Percentiles rank a stretch among this genome's conserved stretches.
phyloP scores from a whole-genome alignment of 1,139 yeast species.

The Magnusiomyces clavatus region DNA sequence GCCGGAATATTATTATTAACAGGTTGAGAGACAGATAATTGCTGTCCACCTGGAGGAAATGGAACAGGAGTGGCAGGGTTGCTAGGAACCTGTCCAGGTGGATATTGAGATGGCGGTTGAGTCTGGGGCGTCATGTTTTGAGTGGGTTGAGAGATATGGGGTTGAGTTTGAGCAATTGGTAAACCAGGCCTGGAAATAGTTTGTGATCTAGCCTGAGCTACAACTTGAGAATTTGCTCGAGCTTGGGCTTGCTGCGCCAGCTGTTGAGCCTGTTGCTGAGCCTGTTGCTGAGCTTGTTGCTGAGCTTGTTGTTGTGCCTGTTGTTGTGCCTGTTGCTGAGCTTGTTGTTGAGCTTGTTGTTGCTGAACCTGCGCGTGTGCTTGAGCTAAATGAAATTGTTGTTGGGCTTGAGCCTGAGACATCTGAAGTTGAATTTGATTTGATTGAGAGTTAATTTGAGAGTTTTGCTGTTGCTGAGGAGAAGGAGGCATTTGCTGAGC shows the following conservation, averaged over 20 bases:
- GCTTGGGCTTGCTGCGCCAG: too few species aligned
- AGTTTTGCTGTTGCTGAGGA: background rate
- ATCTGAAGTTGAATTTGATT: background rate
- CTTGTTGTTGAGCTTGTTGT: too few species aligned
- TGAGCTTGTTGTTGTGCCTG: background rate
- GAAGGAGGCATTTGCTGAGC: background rate
- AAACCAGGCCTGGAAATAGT: background rate
- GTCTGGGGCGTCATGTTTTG: background rate
- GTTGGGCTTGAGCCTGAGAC: background rate
- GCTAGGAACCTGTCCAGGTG: background rate
- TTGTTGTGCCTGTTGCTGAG: background rate
- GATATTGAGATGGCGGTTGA: background rate
- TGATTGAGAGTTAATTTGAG: background rate
- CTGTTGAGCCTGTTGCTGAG: too few species aligned
- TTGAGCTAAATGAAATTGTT: background rate
- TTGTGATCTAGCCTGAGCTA: too few species aligned
- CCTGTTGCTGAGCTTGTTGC: too few species aligned
- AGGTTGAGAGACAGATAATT: too few species aligned
- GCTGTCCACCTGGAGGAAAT: background rate
- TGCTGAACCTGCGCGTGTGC: too few species aligned
- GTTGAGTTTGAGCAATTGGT: background rate
- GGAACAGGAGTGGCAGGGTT: conserved; percentile 2
- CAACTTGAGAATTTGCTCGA: too few species aligned
- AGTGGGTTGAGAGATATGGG: background rate
- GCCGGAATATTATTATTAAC: background rate